phyloP scores from a whole-genome alignment of 2,329 filamentous ascomycete genomes.

The Pleoardoris graminearum region DNA sequence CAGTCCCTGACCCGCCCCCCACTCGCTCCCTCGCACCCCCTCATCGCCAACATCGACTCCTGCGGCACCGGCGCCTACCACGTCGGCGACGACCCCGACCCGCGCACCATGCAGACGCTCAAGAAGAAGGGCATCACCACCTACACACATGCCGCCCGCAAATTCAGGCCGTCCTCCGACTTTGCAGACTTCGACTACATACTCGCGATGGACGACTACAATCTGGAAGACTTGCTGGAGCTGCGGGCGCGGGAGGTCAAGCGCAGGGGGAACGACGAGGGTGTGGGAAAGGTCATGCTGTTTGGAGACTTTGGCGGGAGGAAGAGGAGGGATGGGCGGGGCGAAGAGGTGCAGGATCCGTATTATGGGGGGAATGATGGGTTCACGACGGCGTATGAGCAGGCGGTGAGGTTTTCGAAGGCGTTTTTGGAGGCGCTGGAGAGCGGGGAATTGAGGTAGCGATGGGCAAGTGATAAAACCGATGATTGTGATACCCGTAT shows the following conservation, averaged over 20 bases:
- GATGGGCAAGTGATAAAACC: background rate
- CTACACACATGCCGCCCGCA: constrained; percentile 77
- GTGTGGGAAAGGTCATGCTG: constrained; percentile 66
- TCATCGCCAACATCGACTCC: constrained; percentile 75
- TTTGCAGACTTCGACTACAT: constrained; percentile 90
- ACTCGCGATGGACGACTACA: constrained; percentile 89
- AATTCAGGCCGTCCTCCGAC: constrained; percentile 68
- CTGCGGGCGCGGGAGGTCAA: constrained; percentile 59
- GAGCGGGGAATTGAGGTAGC: constrained; percentile 34
- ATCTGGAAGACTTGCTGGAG: constrained; percentile 70
- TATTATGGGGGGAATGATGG: constrained; percentile 88
- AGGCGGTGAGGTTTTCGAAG: constrained; percentile 74
- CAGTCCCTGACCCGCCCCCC: constrained; percentile 65
- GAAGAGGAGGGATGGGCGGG: constrained; percentile 48
- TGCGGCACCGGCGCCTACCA: constrained; percentile 93
- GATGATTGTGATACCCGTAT: constrained; percentile 26
- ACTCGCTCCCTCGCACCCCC: constrained; percentile 50
- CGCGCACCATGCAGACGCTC: constrained; percentile 80
- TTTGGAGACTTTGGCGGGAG: constrained; percentile 80
- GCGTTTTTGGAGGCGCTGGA: constrained; percentile 71
- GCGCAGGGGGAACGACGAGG: constrained; percentile 39
- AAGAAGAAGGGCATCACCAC: constrained; percentile 72
- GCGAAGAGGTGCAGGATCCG: constrained; percentile 79
- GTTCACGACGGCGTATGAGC: constrained; percentile 85
- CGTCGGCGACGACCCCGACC: constrained; percentile 73